Evolutionary conservation across 768 basidiomycete species (phyloP).

Genomic region (Lanmaoa pseudosensibilis): DNA sequence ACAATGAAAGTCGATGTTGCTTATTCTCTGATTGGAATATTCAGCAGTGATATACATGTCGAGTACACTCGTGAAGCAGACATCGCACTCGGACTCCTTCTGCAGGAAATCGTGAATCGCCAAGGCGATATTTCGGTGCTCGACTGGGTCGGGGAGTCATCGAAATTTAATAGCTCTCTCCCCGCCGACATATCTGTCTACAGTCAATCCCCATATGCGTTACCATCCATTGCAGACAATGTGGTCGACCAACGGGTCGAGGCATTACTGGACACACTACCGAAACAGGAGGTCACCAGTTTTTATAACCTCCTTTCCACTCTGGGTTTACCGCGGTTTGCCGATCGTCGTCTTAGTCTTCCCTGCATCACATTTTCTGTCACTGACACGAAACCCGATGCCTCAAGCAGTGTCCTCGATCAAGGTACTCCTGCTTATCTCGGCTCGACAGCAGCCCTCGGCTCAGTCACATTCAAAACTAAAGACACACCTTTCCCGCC

Average conservation of each 20-base stretch:
- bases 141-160: conserved; percentile 20
- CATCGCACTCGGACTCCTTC: conserved; percentile 10
- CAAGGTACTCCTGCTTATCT: background rate
- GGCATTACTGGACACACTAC: background rate
- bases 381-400: background rate
- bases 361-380: conserved; percentile 14
- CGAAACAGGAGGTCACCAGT: background rate
- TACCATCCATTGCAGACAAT: background rate
- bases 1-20: conserved; percentile 9
- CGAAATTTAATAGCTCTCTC: conserved; percentile 15
- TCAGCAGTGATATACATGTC: conserved; percentile 12
- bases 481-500: background rate
- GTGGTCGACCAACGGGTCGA: background rate
- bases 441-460: conserved; percentile 2
- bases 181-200: conserved; percentile 18
- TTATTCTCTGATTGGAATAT: conserved; percentile 18
- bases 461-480: background rate
- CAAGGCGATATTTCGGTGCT: conserved; percentile 15
- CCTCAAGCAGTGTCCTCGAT: background rate
- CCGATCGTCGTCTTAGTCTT: conserved; percentile 6
- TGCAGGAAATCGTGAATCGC: conserved; percentile 16
- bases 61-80: background rate
- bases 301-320: background rate
- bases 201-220: background rate
- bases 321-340: background rate